phyloP scores from a whole-genome alignment of 164 flowering plant genomes.

The Macadamia tetraphylla region DNA sequence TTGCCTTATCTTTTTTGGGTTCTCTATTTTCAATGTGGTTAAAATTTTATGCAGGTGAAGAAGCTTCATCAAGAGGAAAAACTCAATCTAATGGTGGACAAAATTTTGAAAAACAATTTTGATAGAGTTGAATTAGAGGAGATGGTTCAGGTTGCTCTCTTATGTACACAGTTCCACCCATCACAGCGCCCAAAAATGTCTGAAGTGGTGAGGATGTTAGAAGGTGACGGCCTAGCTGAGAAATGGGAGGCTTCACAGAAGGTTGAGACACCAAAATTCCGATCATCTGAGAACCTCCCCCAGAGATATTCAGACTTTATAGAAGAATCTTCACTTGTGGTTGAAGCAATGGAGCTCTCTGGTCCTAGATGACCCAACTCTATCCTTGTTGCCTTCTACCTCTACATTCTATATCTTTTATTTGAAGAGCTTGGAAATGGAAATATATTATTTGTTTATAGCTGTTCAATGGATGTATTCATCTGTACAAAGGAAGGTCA shows the following conservation, averaged over 20 bases:
- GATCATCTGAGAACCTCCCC: constrained; percentile 31
- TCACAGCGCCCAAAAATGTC: constrained; percentile 48
- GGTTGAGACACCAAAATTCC: constrained; percentile 39
- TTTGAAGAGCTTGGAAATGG: neutral
- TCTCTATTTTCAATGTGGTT: neutral
- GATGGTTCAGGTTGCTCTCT: constrained; percentile 43
- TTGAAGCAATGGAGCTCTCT: constrained; percentile 77
- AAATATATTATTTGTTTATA: neutral
- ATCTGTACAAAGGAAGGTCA: neutral
- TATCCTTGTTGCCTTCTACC: neutral
- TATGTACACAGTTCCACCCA: constrained; percentile 42
- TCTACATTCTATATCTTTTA: neutral
- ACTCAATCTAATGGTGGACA: constrained; percentile 35
- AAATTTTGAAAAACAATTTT: constrained; percentile 32
- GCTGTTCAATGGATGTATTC: neutral
- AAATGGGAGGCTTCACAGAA: constrained; percentile 56
- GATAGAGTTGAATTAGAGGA: constrained; percentile 33
- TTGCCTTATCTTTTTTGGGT: too few relatives aligned
- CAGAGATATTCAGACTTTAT: constrained; percentile 51
- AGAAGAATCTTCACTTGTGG: constrained; percentile 61
- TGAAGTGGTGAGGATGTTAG: constrained; percentile 47
- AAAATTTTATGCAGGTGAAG: constrained; percentile 27
- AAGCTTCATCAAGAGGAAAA: constrained; percentile 39
- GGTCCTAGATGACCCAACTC: constrained; percentile 51
- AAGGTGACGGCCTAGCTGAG: constrained; percentile 50